Evolutionary conservation across 1,139 yeast species (phyloP), one percentile per base, ranked within the genome.

Genomic region (Sugiyamaella paludigena): DNA sequence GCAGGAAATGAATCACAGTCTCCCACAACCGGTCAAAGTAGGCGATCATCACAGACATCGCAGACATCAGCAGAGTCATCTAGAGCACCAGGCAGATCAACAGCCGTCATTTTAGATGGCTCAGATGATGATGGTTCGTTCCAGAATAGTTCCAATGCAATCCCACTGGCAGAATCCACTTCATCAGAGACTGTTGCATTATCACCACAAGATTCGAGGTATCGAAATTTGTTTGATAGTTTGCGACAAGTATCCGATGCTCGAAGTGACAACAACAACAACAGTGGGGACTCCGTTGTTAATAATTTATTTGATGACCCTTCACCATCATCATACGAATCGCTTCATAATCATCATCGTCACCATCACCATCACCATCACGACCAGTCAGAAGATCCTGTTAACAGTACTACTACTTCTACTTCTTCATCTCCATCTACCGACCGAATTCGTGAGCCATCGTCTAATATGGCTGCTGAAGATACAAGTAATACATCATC

Each of bases 401-500:
- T n/a, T 34, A 13, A 34, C 9, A 4, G 19, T 24, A 33, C 40
- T 36, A 31, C 39, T 24, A 11, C 50, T 26, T n/a, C 33, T 15
- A 7, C 50, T 26, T 9, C 40, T 6, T 44, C 43, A 15, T 37
- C 45, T 35, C n/a, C 28, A 7, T 5, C 11, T 27, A 10, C 32
- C 34, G 7, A 32, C 26, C 19, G n/a, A 34, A 15, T 10, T 15
- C 16, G 37, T 34, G 16, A 34, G 15, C 9, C 37, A 8, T 12
- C 42, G 19, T 36, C 29, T 26, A 6, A 35, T 28, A 7, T 24
- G 6, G 30, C 39, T 32, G 29, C 13, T 26, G 36, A 34, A 10
- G 29, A 33, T 12, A 33, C 19, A 15, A 31, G 12, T 5, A 24
- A 28, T 4, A 12, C 36, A n/a, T 7, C 40, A 6, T 34, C 56